A percentile compares a stretch with the other conserved stretches of the same genome.
phyloP scores from a whole-genome alignment of 2,329 filamentous ascomycete genomes.

The Neobulgaria alba region DNA sequence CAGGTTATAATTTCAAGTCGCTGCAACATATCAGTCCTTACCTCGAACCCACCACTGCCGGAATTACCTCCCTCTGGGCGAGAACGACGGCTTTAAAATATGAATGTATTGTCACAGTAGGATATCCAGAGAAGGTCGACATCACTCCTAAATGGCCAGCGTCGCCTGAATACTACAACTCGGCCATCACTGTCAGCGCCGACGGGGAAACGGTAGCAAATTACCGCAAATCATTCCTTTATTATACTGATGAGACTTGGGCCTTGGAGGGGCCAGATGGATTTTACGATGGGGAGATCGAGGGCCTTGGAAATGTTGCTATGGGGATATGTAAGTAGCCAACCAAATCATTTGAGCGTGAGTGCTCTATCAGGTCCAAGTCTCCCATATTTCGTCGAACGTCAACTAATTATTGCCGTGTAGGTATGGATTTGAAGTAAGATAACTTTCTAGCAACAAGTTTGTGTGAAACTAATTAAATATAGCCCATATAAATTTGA shows the following conservation, averaged over 20 bases:
- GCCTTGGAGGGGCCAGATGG: conserved; percentile 44
- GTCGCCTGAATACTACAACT: conserved; percentile 46
- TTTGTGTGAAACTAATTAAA: conserved; percentile 12
- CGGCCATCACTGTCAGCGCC: conserved; percentile 43
- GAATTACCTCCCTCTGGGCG: conserved; percentile 65
- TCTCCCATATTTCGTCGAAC: too few relatives aligned
- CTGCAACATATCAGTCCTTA: conserved; percentile 58
- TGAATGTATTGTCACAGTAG: conserved; percentile 59
- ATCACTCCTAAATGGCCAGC: conserved; percentile 39
- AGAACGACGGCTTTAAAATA: conserved; percentile 55
- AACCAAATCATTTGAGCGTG: conserved; percentile 4
- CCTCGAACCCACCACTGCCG: conserved; percentile 57
- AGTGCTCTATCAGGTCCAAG: too few relatives aligned
- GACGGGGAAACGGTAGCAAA: conserved; percentile 54
- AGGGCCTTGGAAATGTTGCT: conserved; percentile 40
- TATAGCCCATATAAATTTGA: conserved; percentile 42
- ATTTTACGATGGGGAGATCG: conserved; percentile 39
- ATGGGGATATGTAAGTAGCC: conserved; percentile 49
- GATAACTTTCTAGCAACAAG: too few relatives aligned
- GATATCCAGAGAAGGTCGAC: conserved; percentile 65
- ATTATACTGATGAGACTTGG: conserved; percentile 54
- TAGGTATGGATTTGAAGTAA: conserved; percentile 55
- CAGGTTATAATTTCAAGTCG: conserved; percentile 67
- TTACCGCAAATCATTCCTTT: conserved; percentile 52
- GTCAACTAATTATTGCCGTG: too few relatives aligned